Evolutionary conservation across 495 filamentous ascomycete genomes (phyloP), one percentile per base, ranked within the genome.

Genomic region (Hyaloscypha variabilis): DNA sequence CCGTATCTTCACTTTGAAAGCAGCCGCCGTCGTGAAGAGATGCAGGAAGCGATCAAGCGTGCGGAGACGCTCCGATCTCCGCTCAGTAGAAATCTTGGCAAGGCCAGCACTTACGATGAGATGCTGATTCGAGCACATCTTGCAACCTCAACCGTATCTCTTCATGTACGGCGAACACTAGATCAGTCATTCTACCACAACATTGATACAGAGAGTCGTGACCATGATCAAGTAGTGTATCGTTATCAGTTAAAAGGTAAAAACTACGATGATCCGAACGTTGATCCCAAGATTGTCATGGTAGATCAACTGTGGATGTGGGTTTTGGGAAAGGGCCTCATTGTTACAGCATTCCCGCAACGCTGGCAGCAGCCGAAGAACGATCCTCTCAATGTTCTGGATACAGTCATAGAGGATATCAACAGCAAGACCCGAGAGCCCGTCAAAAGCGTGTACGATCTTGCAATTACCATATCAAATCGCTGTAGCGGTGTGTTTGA

Each of bases 241-340:
- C 82, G 88, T 5, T 90, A 90, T 69, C 69, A 71, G 51, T 25
- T 66, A 8, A 69, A 63, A 34, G 84, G 81, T 65, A 74, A 77
- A 64, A 74, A 73, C 21, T 69, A 77, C 14, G 68, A 69, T 1
- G 60, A 64, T 29, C 31, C 21, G n/a, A 42, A 34, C 8, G 69
- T 77, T n/a, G 85, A 88, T 56, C 81, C 82, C 1, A 91, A 90
- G 67, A 83, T 91, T 11, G 87, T 90, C 70, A 91, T 91, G 88
- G 88, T 91, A 5, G 88, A 91, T 69, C 88, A 91, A 70, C 76
- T 91, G 8, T 91, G 88, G 88, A 83, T 91, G 75, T 91, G 87
- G 86, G 78, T 90, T 24, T 70, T 90, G 8, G 86, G 87, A 2
- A 81, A 84, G 64, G 73, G 87, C 61, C 75, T 90, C 29, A 85